Evolutionary conservation across 345 rosid species (phyloP), one percentile per base, ranked within the genome.

Genomic region (Aurinia saxatilis): DNA sequence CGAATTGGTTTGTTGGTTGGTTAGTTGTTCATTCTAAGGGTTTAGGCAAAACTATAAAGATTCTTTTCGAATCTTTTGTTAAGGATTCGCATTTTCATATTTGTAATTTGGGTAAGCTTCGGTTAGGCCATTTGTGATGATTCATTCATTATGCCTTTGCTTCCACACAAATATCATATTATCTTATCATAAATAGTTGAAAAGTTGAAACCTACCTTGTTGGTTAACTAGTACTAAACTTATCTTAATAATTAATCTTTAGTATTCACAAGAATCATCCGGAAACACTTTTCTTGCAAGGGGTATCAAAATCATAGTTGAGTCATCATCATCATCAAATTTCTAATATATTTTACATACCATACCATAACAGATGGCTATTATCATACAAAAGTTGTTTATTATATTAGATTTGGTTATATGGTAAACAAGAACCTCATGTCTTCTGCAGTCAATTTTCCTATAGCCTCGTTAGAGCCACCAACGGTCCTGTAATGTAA

Each of bases 391-490:
- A 30, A 31, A 57, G 6, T 10, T 19, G 5, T 48, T 7, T 14
- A 1, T 53, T 14, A 10, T 38, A 37, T 27, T 4, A 17, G 17
- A 35, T 44, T 7, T 16, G 7, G 34, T 76, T 63, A 89, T 36
- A 71, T 81, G 40, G 63, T 73, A 53, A 93, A 90, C 18, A 90
- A 70, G 70, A 87, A 90, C 57, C 84, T 80, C 86, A 87, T 66
- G 62, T 93, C 97, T 8, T 75, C 84, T 57, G 63, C 95, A 0
- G 97, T 93, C 54, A 93, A 35, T 67, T 87, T 87, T 18, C 85
- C 97, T 23, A 93, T 65, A 30, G 99, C 99, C 46, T 85, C 95
- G 4, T 86, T 39, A 6, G 91, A 82, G 42, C 95, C 99, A 57
- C 99, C 97, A 0, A 93, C 88, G 10, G 97, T 93, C 75, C 99